These are phyloP conservation scores for Aspergillus novofumigatus DNA, from an alignment of 2,329 filamentous ascomycete species.

Conservation along the genomic window DNA sequence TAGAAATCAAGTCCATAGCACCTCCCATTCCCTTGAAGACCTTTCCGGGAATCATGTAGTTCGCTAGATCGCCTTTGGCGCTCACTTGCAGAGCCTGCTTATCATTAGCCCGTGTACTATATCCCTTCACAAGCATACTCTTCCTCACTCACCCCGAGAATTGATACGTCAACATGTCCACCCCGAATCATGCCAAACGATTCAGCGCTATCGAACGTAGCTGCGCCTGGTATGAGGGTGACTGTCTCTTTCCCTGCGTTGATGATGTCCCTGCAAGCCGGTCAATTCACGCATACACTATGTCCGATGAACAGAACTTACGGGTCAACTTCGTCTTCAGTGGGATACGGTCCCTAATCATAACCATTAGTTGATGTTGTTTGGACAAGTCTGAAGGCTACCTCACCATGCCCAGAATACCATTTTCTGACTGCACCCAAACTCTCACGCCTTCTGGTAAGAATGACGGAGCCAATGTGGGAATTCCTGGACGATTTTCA, in stretches of 20 bases:
- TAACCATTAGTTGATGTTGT: not conserved
- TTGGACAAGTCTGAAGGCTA: not conserved
- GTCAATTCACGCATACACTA: not conserved
- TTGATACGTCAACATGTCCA: slow-evolving; percentile 77
- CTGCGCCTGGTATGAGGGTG: slow-evolving; percentile 70
- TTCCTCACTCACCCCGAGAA: slow-evolving; percentile 57
- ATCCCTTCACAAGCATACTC: not conserved
- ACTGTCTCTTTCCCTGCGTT: slow-evolving; percentile 88
- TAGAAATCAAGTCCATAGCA: slow-evolving; percentile 69
- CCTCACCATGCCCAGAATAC: slow-evolving; percentile 66
- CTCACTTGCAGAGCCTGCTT: slow-evolving; percentile 67
- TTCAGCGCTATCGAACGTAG: slow-evolving; percentile 74
- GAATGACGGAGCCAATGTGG: slow-evolving; percentile 76
- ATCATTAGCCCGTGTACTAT: not conserved
- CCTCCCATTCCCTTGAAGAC: slow-evolving; percentile 83
- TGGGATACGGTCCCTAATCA: slow-evolving; percentile 64
- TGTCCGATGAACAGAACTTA: slow-evolving; percentile 13
- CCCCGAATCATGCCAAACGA: slow-evolving; percentile 86
- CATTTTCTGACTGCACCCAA: slow-evolving; percentile 84
- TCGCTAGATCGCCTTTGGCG: slow-evolving; percentile 73
- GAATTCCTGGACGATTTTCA: slow-evolving; percentile 56
- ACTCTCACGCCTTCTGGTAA: slow-evolving; percentile 65
- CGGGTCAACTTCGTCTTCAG: slow-evolving; percentile 65
- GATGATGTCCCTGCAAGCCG: slow-evolving; percentile 59
- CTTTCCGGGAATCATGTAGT: slow-evolving; percentile 88